Percentiles rank a stretch among this genome's conserved stretches.
These are phyloP conservation scores for Balamuthia mandrillaris DNA, from an alignment of 208 protist species.

Conservation along the genomic window DNA sequence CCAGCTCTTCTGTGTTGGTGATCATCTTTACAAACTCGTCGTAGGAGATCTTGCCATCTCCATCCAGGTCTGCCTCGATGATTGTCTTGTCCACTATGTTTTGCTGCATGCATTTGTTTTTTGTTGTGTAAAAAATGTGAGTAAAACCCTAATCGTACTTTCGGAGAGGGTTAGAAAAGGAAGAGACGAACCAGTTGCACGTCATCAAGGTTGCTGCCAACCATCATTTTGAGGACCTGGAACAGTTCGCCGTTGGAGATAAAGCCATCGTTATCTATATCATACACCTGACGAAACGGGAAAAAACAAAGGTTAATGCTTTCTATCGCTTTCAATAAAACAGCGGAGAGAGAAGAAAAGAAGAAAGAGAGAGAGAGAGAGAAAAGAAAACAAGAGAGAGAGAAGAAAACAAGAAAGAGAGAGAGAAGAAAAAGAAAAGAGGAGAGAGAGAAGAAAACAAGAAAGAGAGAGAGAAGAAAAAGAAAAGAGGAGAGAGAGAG, in stretches of 20 bases:
- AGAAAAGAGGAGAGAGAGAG: background rate
- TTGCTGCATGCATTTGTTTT: slow-evolving; percentile 4
- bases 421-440: background rate
- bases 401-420: background rate
- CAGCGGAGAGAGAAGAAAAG: background rate
- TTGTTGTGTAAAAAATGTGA: too few species aligned
- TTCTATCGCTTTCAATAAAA: background rate
- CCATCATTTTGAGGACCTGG: slow-evolving; percentile 84
- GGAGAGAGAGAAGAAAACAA: background rate
- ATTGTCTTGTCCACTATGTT: slow-evolving; percentile 85
- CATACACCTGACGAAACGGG: slow-evolving; percentile 71
- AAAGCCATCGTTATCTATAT: slow-evolving; percentile 82
- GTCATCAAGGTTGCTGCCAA: slow-evolving; percentile 77
- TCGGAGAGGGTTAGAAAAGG: background rate
- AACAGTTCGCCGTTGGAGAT: slow-evolving; percentile 84
- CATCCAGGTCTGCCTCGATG: slow-evolving; percentile 72
- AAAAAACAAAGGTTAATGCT: background rate
- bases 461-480: background rate
- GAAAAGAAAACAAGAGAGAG: background rate
- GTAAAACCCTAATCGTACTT: slow-evolving; percentile 65
- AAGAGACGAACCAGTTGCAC: slow-evolving; percentile 50
- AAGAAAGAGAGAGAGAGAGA: background rate
- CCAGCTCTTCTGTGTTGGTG: slow-evolving; percentile 1
- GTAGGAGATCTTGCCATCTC: slow-evolving; percentile 79
- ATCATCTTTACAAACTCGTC: slow-evolving; percentile 71